These are phyloP conservation scores for Fusarium sp. DNA, from an alignment of 2,329 filamentous ascomycete genomes.

Conservation along the genomic window DNA sequence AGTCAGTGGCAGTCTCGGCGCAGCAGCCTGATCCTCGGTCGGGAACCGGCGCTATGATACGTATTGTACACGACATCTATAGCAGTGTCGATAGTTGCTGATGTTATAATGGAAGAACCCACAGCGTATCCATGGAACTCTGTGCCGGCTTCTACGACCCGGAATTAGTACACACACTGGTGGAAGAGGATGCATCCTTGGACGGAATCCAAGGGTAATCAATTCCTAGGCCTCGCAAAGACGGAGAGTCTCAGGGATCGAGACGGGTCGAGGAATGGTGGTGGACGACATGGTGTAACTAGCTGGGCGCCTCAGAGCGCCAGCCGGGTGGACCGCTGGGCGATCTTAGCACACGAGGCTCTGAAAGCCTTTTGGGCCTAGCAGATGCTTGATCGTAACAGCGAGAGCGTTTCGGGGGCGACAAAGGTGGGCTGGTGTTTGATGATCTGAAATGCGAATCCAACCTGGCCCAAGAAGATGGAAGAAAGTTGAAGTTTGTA, in stretches of 20 bases:
- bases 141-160: background rate
- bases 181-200: background rate
- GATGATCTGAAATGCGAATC: background rate
- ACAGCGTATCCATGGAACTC: background rate
- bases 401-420: background rate
- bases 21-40: conserved; percentile 12
- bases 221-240: background rate
- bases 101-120: background rate
- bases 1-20: conserved; percentile 7
- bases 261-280: conserved; percentile 36
- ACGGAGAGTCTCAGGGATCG: conserved; percentile 15
- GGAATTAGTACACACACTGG: background rate
- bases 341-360: conserved; percentile 7
- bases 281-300: conserved; percentile 20
- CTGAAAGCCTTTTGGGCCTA: background rate
- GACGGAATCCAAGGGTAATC: background rate
- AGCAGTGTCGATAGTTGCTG: background rate
- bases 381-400: conserved; percentile 23
- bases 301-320: conserved; percentile 26
- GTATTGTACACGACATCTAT: background rate
- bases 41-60: background rate
- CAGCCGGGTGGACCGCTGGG: conserved; percentile 11
- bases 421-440: background rate
- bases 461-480: background rate
- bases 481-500: background rate